Percentiles rank a stretch among this genome's conserved stretches.
These are phyloP conservation scores for Huiozyma sinensis DNA, from an alignment of 805 yeast species.

Conservation along the genomic window DNA sequence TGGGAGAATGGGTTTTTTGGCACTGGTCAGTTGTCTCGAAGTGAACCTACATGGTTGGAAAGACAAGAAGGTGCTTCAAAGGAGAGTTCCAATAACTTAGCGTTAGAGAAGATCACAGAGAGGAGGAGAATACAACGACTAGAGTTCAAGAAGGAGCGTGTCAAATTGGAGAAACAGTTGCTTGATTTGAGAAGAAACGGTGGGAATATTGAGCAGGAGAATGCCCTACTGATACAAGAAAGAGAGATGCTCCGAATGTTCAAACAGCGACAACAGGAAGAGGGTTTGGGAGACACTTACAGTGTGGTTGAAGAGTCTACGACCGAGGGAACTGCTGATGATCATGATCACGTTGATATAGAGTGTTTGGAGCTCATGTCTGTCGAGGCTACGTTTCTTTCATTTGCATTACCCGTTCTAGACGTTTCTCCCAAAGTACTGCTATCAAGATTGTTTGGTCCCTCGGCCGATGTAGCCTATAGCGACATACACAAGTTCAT, in stretches of 20 bases:
- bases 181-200: conserved; percentile 33
- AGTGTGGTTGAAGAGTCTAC: background rate
- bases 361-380: conserved; percentile 56
- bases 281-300: background rate
- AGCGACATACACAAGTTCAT: conserved; percentile 33
- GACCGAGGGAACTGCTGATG: conserved; percentile 8
- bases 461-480: conserved; percentile 3
- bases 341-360: conserved; percentile 20
- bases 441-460: conserved; percentile 12
- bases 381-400: conserved; percentile 62
- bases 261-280: conserved; percentile 21
- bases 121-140: conserved; percentile 61
- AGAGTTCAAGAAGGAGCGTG: conserved; percentile 60
- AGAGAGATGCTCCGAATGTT: conserved; percentile 23
- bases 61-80: conserved; percentile 38
- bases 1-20: conserved; percentile 93
- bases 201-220: conserved; percentile 24
- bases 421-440: conserved; percentile 21
- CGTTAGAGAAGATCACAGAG: conserved; percentile 71
- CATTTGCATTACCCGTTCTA: conserved; percentile 44
- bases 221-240: conserved; percentile 22
- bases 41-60: conserved; percentile 86
- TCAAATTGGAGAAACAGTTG: conserved; percentile 42
- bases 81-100: conserved; percentile 11
- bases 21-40: conserved; percentile 77